phyloP scores from a whole-genome alignment of 1,139 yeast genomes.

The Zhuliangozyma blackwelliae region DNA sequence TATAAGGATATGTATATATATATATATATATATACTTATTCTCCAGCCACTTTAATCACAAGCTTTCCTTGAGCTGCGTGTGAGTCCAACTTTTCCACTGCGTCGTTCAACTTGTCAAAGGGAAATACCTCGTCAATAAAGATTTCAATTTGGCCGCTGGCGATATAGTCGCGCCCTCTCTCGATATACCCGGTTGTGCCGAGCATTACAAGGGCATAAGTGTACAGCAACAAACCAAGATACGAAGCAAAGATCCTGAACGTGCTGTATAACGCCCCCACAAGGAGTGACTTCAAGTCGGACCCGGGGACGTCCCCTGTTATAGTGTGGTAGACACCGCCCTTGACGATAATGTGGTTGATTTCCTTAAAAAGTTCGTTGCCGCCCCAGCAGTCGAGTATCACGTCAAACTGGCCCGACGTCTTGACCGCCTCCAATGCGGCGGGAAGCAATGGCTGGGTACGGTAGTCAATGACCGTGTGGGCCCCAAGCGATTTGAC shows the following conservation, averaged over 20 bases:
- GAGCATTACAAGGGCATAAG: constrained; percentile 6
- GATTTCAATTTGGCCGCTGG: constrained; percentile 38
- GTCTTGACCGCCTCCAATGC: constrained; percentile 21
- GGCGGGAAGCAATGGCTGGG: constrained; percentile 11
- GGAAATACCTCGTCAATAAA: constrained; percentile 51
- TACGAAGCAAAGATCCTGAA: background rate
- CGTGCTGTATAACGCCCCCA: background rate
- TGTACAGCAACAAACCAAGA: constrained; percentile 13
- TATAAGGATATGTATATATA: constrained; percentile 1
- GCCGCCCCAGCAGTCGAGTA: constrained; percentile 29
- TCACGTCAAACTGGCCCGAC: constrained; percentile 25
- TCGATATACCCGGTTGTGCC: constrained; percentile 11
- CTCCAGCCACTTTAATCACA: constrained; percentile 28
- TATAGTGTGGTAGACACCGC: constrained; percentile 46
- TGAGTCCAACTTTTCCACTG: constrained; percentile 41
- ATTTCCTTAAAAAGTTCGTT: constrained; percentile 19
- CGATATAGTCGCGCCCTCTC: constrained; percentile 26
- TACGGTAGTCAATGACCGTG: constrained; percentile 43
- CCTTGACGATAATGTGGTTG: constrained; percentile 26
- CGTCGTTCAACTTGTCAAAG: constrained; percentile 47
- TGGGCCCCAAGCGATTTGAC: constrained; percentile 52
- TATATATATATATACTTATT: constrained; percentile 1
- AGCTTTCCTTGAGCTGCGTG: constrained; percentile 63
- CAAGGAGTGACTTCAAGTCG: background rate
- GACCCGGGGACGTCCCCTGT: constrained; percentile 30